Base-by-base conservation (phyloP, 1,284 basidiomycete species). In the Cryptococcus hybrid region DNA sequence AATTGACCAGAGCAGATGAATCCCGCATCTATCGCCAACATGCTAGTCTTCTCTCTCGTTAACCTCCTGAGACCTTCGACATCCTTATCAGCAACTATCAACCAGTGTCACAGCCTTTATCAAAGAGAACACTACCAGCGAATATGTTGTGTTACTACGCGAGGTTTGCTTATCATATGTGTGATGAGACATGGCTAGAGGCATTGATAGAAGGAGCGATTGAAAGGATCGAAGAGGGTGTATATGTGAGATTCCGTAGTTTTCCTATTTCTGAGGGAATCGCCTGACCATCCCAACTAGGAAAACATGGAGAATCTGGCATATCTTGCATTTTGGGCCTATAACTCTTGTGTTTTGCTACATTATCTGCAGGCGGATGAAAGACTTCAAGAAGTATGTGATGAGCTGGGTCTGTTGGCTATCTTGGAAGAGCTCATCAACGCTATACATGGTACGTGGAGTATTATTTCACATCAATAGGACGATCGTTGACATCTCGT, bases 301-400 rank as follows among this genome's bases (percentile, higher is more conserved):
- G 85, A 80, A 66, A 86, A 85, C 60, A 83, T 88, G 39, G 92
- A 95, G 63, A 90, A 97, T 69, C 80, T 97, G 51, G 86, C 90
- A 3, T 86, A 85, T 66, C 84, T 95, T 24, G 84, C 92, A 24
- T 98, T 97, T 76, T 99, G 96, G 95, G 80, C 96, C 44, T 91
- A 91, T 78, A 99, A 99, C 76, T 84, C 86, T 34, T 91, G 90
- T 6, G 78, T 92, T 12, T 89, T 95, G 81, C 82, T 98, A 13
- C 91, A 97, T 79, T 85, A 98, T 55, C 83, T 96, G 73, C 86
- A 89, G 57, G 89, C 88, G 62, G 93, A 97, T 72, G 83, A 84
- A 47, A 83, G 84, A 8, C 85, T 93, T 57, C 85, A 83, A 55
- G 84, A 85, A 59, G 84, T 86, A 2, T 92, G 89, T 67, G 88